Conservation (phyloP, 495 filamentous ascomycete genomes). For the Penicillium psychrofluorescens region DNA sequence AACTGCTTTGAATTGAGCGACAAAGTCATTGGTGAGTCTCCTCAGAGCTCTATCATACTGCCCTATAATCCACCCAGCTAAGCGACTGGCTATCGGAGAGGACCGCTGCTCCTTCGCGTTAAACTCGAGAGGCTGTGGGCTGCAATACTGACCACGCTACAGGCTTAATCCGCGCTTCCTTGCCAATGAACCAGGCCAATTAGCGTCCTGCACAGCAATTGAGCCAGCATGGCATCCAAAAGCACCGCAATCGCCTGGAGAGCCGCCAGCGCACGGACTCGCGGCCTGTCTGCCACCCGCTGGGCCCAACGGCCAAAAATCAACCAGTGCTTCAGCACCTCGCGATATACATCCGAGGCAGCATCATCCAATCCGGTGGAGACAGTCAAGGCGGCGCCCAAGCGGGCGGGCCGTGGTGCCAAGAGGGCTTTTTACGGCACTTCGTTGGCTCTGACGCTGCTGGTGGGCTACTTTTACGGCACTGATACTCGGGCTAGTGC, state of each 20-base stretch:
- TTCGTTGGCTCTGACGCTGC: slow-evolving; percentile 41
- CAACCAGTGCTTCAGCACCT: slow-evolving; percentile 4
- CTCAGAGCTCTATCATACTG: too few relatives aligned
- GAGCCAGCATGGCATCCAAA: slow-evolving; percentile 17
- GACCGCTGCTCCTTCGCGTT: too few relatives aligned
- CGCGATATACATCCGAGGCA: slow-evolving; percentile 27
- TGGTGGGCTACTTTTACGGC: slow-evolving; percentile 63
- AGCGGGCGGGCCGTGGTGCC: slow-evolving; percentile 26
- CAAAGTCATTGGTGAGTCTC: too few relatives aligned
- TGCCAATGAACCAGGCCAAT: slow-evolving; percentile 11
- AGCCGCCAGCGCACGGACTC: slow-evolving; percentile 19
- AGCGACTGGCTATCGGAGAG: too few relatives aligned
- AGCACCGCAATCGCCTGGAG: slow-evolving; percentile 22
- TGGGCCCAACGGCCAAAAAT: slow-evolving; percentile 14
- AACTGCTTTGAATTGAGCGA: too few relatives aligned
- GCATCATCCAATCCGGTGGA: slow-evolving; percentile 15
- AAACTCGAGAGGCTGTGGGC: too few relatives aligned
- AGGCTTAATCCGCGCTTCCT: slow-evolving; percentile 12
- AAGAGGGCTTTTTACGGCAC: slow-evolving; percentile 47
- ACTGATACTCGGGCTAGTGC: slow-evolving; percentile 87
- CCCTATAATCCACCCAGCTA: too few relatives aligned
- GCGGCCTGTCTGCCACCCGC: slow-evolving; percentile 17
- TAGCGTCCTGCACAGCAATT: slow-evolving; percentile 1
- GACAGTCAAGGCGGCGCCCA: slow-evolving; percentile 24
- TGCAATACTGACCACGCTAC: not conserved